These are phyloP conservation scores for Colletotrichum neosansevieriae DNA, from an alignment of 2,329 filamentous ascomycete genomes.

Conservation along the genomic window DNA sequence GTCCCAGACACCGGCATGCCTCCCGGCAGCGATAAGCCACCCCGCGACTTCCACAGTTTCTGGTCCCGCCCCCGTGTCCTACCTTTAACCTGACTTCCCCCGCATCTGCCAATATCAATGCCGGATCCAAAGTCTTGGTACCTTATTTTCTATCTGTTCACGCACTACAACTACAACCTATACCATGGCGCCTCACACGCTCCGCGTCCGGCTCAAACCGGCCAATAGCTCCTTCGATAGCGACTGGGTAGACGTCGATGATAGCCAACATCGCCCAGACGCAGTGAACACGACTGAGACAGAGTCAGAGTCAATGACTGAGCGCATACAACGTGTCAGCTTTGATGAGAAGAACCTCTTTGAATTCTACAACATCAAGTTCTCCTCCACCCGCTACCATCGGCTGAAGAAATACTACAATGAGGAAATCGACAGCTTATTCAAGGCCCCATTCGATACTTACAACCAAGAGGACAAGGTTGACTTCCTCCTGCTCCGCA, in stretches of 20 bases:
- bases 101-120: conserved; percentile 13
- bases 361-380: conserved; percentile 61
- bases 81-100: conserved; percentile 23
- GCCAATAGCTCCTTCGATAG: neutral
- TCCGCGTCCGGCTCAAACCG: neutral
- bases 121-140: conserved; percentile 1
- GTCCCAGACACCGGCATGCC: conserved; percentile 12
- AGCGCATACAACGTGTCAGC: conserved; percentile 57
- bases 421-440: conserved; percentile 52
- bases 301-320: conserved; percentile 53
- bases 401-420: conserved; percentile 56
- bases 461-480: conserved; percentile 58
- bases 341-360: conserved; percentile 61
- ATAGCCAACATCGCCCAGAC: neutral
- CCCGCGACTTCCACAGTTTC: conserved; percentile 14
- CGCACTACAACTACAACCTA: neutral
- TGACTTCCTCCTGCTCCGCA: conserved; percentile 64
- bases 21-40: conserved; percentile 35
- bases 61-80: conserved; percentile 1
- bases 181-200: conserved; percentile 6
- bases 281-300: neutral
- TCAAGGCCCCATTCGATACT: conserved; percentile 44
- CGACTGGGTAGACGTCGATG: conserved; percentile 26
- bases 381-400: conserved; percentile 55
- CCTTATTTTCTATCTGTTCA: too few relatives aligned